These are phyloP conservation scores for Fusarium concolor DNA, from an alignment of 2,329 filamentous ascomycete genomes.

Conservation along the genomic window DNA sequence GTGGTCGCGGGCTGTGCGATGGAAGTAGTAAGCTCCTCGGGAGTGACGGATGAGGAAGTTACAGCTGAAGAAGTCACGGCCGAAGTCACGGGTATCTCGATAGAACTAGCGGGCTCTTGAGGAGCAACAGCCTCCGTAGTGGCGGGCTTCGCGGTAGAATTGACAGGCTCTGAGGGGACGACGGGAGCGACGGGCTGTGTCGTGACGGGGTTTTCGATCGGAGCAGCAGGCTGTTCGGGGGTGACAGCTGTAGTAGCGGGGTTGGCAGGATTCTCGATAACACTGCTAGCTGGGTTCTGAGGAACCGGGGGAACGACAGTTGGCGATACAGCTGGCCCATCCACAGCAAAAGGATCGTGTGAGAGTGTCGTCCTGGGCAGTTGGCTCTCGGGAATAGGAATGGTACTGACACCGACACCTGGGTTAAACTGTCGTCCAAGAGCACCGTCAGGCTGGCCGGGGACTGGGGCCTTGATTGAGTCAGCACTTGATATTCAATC, in stretches of 20 bases:
- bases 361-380: constrained; percentile 48
- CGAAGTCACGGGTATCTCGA: neutral
- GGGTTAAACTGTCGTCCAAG: constrained; percentile 3
- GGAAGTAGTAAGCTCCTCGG: neutral
- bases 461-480: constrained; percentile 25
- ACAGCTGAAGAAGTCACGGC: neutral
- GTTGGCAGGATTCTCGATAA: too few relatives aligned
- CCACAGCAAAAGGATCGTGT: constrained; percentile 31
- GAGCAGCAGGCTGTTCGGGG: too few relatives aligned
- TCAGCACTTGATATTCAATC: neutral
- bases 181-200: neutral
- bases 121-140: neutral
- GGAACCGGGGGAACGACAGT: constrained; percentile 3
- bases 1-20: neutral
- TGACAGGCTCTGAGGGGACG: neutral
- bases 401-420: constrained; percentile 50
- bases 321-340: constrained; percentile 3
- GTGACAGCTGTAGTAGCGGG: too few relatives aligned
- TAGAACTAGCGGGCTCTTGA: neutral
- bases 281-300: neutral
- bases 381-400: constrained; percentile 44
- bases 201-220: too few relatives aligned
- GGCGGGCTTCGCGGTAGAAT: neutral
- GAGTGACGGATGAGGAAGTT: neutral
- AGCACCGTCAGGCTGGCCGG: constrained; percentile 16